A percentile compares a stretch with the other conserved stretches of the same genome.
phyloP scores from a whole-genome alignment of 768 basidiomycete species.

The Russula olivacea region DNA sequence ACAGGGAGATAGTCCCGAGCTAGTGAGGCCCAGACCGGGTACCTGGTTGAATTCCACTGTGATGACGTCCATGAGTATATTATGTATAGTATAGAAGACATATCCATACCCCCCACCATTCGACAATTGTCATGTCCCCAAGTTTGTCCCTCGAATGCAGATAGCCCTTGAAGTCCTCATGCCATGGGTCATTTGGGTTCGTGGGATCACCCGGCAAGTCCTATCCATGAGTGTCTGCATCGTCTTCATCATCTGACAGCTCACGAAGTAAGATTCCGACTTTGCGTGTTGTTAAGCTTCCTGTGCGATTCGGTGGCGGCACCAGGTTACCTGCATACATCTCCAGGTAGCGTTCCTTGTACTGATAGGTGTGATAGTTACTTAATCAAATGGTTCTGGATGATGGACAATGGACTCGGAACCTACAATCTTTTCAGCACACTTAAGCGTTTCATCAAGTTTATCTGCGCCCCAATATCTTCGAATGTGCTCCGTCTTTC shows the following conservation, averaged over 20 bases:
- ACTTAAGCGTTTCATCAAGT: too few species aligned
- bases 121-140: neutral
- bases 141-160: neutral
- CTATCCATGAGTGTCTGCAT: neutral
- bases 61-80: too few species aligned
- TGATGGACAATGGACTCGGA: too few species aligned
- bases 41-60: constrained; percentile 26
- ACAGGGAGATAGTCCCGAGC: too few species aligned
- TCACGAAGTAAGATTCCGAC: neutral
- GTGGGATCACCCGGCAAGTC: too few species aligned
- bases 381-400: neutral
- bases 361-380: neutral
- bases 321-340: neutral
- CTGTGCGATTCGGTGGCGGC: too few species aligned
- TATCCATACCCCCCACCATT: constrained; percentile 14
- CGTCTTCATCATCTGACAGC: neutral
- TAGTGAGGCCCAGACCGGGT: constrained; percentile 32
- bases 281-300: neutral
- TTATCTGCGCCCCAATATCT: neutral
- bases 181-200: neutral
- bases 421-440: too few species aligned
- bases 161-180: neutral
- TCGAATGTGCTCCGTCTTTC: neutral
- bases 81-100: neutral
- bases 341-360: neutral